Evolutionary conservation across 805 yeast genomes (phyloP), one percentile per base, ranked within the genome.

Genomic region (Kodamaea jinghongensis): DNA sequence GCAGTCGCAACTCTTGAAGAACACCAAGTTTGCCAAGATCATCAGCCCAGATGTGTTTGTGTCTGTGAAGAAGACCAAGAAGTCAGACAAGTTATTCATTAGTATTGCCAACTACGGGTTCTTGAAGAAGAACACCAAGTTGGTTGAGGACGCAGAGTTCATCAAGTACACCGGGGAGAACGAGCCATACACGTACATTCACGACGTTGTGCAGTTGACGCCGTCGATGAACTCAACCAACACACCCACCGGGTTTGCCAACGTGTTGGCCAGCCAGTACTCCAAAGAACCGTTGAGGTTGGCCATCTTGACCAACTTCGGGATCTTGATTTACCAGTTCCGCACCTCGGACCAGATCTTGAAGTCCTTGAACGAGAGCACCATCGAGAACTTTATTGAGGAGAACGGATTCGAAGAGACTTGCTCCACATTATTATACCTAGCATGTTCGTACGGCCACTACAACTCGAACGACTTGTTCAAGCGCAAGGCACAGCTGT

Each of bases 391-490:
- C 37, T 87, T 87, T 55, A 78, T 83, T 12, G 75, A 77, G 34
- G 83, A 85, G 39, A 89, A 88, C 58, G 97, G 98, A 4, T 75
- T 82, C 37, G 81, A 86, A 38, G 99, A 95, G 59, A 82, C 95
- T 3, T 91, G 97, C 55, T 83, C 96, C 0, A 81, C 93, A 1
- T 85, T 96, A 8, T 70, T 93, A 36, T 84, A 85, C 48, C 79
- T 88, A 38, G 86, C 96, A 1, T 85, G 95, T 54, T 81, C 86
- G 41, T 77, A 77, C 47, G 79, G 80, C 4, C 58, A 56, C 43
- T 60, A 60, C 41, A 75, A 78, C 45, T 65, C 91, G 0, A 85
- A 60, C 38, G 71, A 64, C 45, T 41, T 52, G 59, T 49, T 60
- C 49, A 70, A 68, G 45, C 67, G 67, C 43, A 64, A 71, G 33